Conservation (phyloP, 129 eudicot species). For the Arctium lappa region DNA sequence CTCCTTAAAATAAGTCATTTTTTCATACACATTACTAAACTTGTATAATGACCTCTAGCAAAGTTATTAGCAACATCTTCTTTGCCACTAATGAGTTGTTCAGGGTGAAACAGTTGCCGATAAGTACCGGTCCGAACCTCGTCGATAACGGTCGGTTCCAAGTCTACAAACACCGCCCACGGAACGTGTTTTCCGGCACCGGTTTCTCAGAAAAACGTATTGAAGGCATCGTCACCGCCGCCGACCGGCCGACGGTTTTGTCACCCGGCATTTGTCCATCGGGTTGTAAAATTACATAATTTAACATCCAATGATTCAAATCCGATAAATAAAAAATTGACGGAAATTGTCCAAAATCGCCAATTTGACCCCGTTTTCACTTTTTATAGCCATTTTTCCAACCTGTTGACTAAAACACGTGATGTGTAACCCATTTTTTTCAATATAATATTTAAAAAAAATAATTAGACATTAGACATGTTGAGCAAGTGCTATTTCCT, state of each 20-base stretch:
- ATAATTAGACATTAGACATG: no score
- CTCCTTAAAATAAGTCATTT: no score
- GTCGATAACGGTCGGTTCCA: constrained; percentile 30
- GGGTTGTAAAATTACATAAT: constrained; percentile 9
- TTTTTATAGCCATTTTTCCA: no score
- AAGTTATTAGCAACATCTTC: constrained; percentile 37
- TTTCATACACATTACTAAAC: constrained; percentile 7
- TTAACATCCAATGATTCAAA: not conserved
- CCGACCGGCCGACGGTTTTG: constrained; percentile 32
- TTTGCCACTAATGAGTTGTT: constrained; percentile 67
- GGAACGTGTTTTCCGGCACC: constrained; percentile 35
- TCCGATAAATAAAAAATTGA: not conserved
- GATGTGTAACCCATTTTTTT: no score
- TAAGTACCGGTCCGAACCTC: constrained; percentile 29
- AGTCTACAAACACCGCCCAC: constrained; percentile 31
- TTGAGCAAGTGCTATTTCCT: no score
- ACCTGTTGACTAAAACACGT: no score
- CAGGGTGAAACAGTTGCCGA: constrained; percentile 28
- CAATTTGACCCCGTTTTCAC: no score
- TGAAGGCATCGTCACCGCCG: constrained; percentile 36
- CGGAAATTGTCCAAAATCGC: no score
- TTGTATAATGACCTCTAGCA: constrained; percentile 30
- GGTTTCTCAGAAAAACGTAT: constrained; percentile 31
- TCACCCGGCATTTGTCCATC: constrained; percentile 31
- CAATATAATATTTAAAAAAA: no score